Evolutionary conservation across 129 eudicot species (phyloP), one percentile per base, ranked within the genome.

Genomic region (Tanacetum coccineum): DNA sequence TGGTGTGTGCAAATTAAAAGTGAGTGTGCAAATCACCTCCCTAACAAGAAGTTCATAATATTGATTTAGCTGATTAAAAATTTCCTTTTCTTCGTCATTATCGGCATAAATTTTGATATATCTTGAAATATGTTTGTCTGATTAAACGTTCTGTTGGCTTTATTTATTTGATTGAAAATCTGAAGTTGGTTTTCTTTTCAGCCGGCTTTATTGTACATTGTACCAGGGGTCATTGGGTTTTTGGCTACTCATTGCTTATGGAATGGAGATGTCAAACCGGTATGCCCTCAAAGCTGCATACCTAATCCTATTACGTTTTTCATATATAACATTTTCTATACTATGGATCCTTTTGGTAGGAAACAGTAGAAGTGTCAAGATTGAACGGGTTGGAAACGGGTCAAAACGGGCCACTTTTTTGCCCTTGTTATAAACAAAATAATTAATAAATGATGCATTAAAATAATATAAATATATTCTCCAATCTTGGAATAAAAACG

Each of bases 121-220:
- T 17, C 57, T 5, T 51, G 2, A 51, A n/a, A 15, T 10, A 6
- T 51, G 57, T 51, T 20, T 51, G 57, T 15, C 57, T 51, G 4
- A 51, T 6, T 17, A 51, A 51, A 15, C 9, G 11, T 51, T 51
- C 9, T 51, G 20, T 15, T 51, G 3, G 22, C 6, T 51, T 55
- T 18, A 20, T 18, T 56, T 36, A 56, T 21, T 55, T 18, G 26
- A 19, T 55, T 4, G 13, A 4, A 55, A 56, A 56, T 49, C 54
- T 49, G 26, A 50, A 22, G n/a, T 26, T 44, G 30, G 20, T 36
- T 70, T 72, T 59, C 10, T 48, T 83, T 83, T n/a, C 91, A 91
- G 96, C 98, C 98, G 70, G 96, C 98, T n/a, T 82, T 91, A 11
- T 73, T 91, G 56, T 91, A 91, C 75, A 91, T 91, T 42, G 98